These are phyloP conservation scores for Lasiosphaeria ovina DNA, from an alignment of 495 filamentous ascomycete species.

Conservation along the genomic window DNA sequence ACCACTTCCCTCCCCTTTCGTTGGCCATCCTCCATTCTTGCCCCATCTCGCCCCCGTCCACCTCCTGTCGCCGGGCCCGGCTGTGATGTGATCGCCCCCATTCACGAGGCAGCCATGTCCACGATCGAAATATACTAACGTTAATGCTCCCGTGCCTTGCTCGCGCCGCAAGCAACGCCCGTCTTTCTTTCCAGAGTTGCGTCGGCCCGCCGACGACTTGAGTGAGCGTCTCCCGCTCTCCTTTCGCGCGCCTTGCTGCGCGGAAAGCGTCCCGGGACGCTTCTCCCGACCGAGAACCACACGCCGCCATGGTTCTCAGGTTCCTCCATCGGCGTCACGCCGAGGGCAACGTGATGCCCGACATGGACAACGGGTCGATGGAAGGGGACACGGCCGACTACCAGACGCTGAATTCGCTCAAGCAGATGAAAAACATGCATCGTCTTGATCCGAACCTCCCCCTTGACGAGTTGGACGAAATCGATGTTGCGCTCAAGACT, in stretches of 20 bases:
- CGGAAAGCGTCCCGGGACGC: constrained; percentile 13
- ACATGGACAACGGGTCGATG: constrained; percentile 28
- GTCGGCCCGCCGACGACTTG: constrained; percentile 9
- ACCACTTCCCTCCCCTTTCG: constrained; percentile 6
- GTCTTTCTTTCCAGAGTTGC: background rate
- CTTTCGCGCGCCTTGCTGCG: constrained; percentile 23
- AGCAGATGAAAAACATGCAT: constrained; percentile 57
- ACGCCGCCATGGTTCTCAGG: constrained; percentile 21
- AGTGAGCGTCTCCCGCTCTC: constrained; percentile 15
- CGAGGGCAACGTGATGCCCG: constrained; percentile 26
- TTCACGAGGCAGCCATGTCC: constrained; percentile 28
- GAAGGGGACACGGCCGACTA: constrained; percentile 30
- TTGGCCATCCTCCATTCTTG: background rate
- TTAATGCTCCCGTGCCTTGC: constrained; percentile 19
- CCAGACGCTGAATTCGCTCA: constrained; percentile 36
- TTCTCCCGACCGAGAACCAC: background rate
- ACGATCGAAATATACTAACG: constrained; percentile 25
- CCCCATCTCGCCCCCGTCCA: constrained; percentile 8
- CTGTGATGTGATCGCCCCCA: constrained; percentile 3
- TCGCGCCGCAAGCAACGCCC: background rate
- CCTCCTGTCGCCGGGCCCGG: background rate
- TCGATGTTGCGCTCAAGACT: constrained; percentile 58
- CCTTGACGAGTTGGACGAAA: constrained; percentile 57
- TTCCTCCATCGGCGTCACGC: constrained; percentile 28
- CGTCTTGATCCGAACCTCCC: constrained; percentile 70